Conservation (phyloP, 352 stramenopile species). For the Phytophthora colocasiae region DNA sequence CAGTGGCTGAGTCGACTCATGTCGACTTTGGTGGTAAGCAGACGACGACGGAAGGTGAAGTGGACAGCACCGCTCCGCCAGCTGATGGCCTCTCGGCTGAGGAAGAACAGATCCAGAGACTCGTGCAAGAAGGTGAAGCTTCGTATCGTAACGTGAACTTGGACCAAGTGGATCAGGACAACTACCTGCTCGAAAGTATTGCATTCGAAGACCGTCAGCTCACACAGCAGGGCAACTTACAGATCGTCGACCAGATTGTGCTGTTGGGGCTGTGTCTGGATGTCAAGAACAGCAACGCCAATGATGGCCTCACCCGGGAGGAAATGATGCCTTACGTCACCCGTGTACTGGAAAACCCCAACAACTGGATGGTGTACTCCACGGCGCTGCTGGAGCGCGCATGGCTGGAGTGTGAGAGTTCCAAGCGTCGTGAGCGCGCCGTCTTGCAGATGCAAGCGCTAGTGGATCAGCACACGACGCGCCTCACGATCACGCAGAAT, state of each 20-base stretch:
- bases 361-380: conserved; percentile 98
- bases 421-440: conserved; percentile 92
- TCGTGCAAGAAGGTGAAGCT: conserved; percentile 74
- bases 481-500: conserved; percentile 92
- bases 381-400: conserved; percentile 92
- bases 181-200: conserved; percentile 93
- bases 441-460: conserved; percentile 97
- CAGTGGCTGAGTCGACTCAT: conserved; percentile 65
- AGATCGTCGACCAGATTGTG: conserved; percentile 90
- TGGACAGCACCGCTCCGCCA: conserved; percentile 8
- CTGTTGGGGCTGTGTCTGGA: conserved; percentile 95
- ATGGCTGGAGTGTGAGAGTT: conserved; percentile 95
- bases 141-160: conserved; percentile 82
- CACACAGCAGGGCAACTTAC: conserved; percentile 76
- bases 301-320: conserved; percentile 94
- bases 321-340: conserved; percentile 97
- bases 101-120: conserved; percentile 59
- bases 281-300: conserved; percentile 96
- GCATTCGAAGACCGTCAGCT: conserved; percentile 81
- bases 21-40: conserved; percentile 74
- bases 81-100: conserved; percentile 55
- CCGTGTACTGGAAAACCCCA: conserved; percentile 92
- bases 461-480: conserved; percentile 95
- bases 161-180: conserved; percentile 91
- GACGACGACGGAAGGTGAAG: conserved; percentile 21